Conservation (phyloP, 345 rosid species). For the Psidium guajava region DNA sequence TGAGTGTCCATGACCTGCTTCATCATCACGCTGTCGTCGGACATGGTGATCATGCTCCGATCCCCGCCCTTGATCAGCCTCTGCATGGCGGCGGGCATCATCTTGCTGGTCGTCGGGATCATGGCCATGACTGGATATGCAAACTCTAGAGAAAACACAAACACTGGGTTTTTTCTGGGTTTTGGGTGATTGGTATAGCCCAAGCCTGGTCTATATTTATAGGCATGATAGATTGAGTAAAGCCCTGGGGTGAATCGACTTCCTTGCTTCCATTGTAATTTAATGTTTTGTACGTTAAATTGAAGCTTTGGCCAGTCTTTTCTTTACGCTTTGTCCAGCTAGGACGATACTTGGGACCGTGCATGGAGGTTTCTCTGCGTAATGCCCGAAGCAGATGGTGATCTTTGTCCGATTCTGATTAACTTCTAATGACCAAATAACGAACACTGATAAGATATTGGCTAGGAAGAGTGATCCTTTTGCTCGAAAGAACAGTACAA, state of each 20-base stretch:
- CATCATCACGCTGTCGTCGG: slow-evolving; percentile 49
- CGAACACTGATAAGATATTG: background rate
- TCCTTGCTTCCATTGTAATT: slow-evolving; percentile 63
- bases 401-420: background rate
- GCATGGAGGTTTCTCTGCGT: background rate
- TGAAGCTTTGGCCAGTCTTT: background rate
- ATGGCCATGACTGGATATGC: background rate
- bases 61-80: slow-evolving; percentile 23
- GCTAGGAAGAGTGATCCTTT: background rate
- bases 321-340: background rate
- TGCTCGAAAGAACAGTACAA: background rate
- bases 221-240: background rate
- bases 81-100: background rate
- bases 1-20: slow-evolving; percentile 53
- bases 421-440: background rate
- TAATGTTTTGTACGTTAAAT: background rate
- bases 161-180: background rate
- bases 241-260: slow-evolving; percentile 34
- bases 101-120: background rate
- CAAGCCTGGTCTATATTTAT: background rate
- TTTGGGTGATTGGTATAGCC: background rate
- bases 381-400: background rate
- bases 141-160: background rate
- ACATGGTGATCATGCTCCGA: slow-evolving; percentile 17
- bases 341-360: background rate